Conservation (phyloP, 208 protist species). For the Zelonia costaricensis region DNA sequence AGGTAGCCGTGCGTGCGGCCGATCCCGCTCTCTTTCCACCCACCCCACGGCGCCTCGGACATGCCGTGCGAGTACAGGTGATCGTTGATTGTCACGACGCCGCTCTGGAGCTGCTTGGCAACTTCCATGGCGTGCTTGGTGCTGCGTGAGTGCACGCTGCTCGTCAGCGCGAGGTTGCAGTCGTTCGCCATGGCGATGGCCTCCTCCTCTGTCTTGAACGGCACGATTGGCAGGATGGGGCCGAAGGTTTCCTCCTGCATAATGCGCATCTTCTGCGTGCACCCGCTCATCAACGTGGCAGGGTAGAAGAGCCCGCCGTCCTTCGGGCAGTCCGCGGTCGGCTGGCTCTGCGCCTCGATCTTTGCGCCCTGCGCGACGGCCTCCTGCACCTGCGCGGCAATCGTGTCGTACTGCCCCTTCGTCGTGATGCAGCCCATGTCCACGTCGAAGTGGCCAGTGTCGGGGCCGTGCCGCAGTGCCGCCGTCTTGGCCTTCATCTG, state of each 20-base stretch:
- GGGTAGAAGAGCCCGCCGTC: conserved; percentile 78
- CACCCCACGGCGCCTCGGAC: conserved; percentile 85
- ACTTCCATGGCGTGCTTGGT: conserved; percentile 33
- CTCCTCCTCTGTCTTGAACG: conserved; percentile 78
- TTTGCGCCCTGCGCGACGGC: conserved; percentile 59
- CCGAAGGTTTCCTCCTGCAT: conserved; percentile 94
- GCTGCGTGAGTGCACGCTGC: conserved; percentile 73
- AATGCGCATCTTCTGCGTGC: conserved; percentile 83
- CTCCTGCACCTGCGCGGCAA: conserved; percentile 69
- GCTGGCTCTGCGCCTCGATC: conserved; percentile 71
- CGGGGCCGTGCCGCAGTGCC: conserved; percentile 71
- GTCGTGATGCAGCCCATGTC: conserved; percentile 81
- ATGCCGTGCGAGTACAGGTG: conserved; percentile 69
- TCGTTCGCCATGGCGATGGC: conserved; percentile 76
- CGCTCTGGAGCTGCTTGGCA: conserved; percentile 61
- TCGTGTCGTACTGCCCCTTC: conserved; percentile 52
- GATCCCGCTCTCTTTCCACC: conserved; percentile 87
- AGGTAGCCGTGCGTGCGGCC: conserved; percentile 83
- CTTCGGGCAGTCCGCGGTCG: conserved; percentile 36
- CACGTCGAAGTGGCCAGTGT: conserved; percentile 50
- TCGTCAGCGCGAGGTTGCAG: conserved; percentile 71
- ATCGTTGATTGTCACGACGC: conserved; percentile 87
- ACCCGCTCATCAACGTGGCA: conserved; percentile 81
- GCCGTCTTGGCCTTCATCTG: conserved; percentile 67
- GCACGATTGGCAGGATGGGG: conserved; percentile 81